A percentile compares a stretch with the other conserved stretches of the same genome.
Evolutionary conservation across 2,329 filamentous ascomycete genomes (phyloP).

Genomic region (Talaromyces marneffei): DNA sequence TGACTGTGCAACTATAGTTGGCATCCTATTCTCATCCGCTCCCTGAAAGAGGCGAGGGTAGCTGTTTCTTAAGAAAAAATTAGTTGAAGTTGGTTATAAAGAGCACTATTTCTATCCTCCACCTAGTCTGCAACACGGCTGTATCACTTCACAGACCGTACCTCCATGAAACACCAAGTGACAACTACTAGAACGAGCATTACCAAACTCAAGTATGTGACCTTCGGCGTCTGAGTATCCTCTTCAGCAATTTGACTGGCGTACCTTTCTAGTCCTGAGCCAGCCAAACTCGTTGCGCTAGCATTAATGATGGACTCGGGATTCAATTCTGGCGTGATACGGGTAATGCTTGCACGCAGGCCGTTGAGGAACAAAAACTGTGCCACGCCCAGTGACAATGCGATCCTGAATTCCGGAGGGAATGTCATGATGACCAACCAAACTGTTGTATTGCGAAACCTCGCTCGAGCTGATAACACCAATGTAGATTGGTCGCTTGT

Average conservation of each 20-base stretch:
- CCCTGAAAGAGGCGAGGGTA: not conserved
- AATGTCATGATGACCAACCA: constrained; percentile 22
- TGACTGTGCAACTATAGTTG: not conserved
- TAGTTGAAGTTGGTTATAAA: not conserved
- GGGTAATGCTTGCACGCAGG: not conserved
- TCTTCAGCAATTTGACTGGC: not conserved
- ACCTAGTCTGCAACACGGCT: not conserved
- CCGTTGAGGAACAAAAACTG: not conserved
- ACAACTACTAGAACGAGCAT: not conserved
- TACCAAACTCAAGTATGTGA: not conserved
- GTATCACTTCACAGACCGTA: not conserved
- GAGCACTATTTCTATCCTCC: not conserved
- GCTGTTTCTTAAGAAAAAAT: too few relatives aligned
- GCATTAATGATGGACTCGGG: not conserved
- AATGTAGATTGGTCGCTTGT: not conserved
- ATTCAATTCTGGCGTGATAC: not conserved
- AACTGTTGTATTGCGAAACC: constrained; percentile 19
- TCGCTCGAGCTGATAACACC: not conserved
- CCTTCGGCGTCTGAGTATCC: not conserved
- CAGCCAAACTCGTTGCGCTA: not conserved
- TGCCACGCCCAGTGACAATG: constrained; percentile 25
- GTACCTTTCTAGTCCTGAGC: not conserved
- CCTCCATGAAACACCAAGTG: not conserved
- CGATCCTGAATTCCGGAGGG: constrained; percentile 19
- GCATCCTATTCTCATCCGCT: not conserved